Base-by-base conservation (phyloP, 805 yeast species). In the Blastobotrys mokoenaii region DNA sequence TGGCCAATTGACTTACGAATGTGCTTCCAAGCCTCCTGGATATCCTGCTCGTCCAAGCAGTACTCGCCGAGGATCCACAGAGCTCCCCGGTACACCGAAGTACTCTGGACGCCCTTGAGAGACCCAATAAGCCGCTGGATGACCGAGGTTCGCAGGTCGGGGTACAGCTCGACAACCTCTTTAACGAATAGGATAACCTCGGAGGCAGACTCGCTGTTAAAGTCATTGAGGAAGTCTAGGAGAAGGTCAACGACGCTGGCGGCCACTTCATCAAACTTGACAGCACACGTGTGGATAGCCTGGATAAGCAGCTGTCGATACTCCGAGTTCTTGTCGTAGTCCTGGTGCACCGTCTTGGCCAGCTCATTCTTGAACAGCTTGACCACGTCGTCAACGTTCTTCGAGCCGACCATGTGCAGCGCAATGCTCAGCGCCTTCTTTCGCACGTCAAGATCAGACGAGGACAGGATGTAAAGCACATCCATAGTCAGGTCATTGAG, bases 11-110 rank as follows among this genome's bases (percentile, higher is more conserved):
- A 79, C 29, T 76, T 63, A 62, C 96, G 80, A 51, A 93, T 78
- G 52, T 78, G 84, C 56, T 77, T 82, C 98, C 98, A 94, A 3
- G 94, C 80, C 20, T 73, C 74, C 62, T 83, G 84, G 50, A 93
- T 80, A 43, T 83, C 83, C 20, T 71, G 64, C 52, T 81, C 87
- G 43, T 80, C 82, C 39, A 74, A 58, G 34, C 89, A 71, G 64
- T 88, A 93, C 66, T 94, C 98, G 65, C 99, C 98, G 56, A 93
- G 67, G 42, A 93, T 81, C 99, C 99, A 93, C 49, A 94, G 71
- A 0, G 95, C 87, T 27, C 96, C 95, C 53, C 97, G 80, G 68
- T 80, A 84, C 9, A 93, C 96, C 58, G 88, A 88, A 10, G 96
- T 95, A 48, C 93, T 81, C 61, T 80, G 84, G 42, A 86, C 80